Percentiles rank a stretch among this genome's conserved stretches.
phyloP scores from a whole-genome alignment of 176 grass and related monocot species.

The Bolboschoenus planiculmis region DNA sequence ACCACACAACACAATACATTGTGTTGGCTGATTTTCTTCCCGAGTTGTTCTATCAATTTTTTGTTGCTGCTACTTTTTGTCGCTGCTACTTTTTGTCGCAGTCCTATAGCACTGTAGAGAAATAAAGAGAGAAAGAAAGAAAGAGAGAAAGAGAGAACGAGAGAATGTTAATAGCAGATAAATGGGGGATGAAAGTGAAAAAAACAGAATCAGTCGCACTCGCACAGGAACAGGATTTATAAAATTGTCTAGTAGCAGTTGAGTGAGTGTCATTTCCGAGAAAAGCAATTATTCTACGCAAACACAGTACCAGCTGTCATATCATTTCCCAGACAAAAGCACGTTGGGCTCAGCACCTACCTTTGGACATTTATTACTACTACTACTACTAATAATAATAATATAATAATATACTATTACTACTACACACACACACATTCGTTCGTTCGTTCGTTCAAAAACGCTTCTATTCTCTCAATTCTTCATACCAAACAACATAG shows the following conservation, averaged over 20 bases:
- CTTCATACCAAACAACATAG: no score
- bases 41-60: neutral
- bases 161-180: no score
- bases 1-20: no score
- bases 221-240: neutral
- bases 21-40: neutral
- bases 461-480: no score
- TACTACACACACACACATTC: neutral
- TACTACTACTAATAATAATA: conserved; percentile 10
- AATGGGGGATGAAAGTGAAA: no score
- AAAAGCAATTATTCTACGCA: conserved; percentile 74
- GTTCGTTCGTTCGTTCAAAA: no score
- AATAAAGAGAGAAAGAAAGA: neutral
- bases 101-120: neutral
- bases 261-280: conserved; percentile 71
- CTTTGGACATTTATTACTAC: conserved; percentile 14
- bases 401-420: conserved; percentile 26
- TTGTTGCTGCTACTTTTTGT: neutral
- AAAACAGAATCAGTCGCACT: neutral
- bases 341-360: conserved; percentile 34
- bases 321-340: conserved; percentile 87
- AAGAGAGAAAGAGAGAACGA: neutral
- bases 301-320: conserved; percentile 57
- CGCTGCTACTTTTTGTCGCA: neutral
- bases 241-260: conserved; percentile 29